Percentiles rank a stretch among this genome's conserved stretches.
phyloP scores from a whole-genome alignment of 108 stramenopile species.

The Cylindrotheca closterium region DNA sequence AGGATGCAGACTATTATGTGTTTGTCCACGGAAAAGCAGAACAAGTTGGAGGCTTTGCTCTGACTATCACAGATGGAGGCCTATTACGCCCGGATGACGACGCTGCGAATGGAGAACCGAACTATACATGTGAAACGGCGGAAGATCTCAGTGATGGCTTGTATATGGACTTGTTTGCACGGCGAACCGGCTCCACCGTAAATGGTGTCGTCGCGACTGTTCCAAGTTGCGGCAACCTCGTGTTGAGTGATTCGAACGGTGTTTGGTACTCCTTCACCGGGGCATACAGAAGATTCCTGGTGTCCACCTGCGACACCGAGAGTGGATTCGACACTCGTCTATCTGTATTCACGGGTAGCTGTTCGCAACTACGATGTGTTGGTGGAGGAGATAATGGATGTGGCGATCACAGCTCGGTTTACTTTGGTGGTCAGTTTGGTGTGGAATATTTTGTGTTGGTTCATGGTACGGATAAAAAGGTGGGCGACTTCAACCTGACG shows the following conservation, averaged over 20 bases:
- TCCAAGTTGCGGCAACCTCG: neutral
- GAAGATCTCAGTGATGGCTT: too few relatives aligned
- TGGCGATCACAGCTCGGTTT: slow-evolving; percentile 11
- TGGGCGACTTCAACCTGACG: neutral
- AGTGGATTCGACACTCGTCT: slow-evolving; percentile 25
- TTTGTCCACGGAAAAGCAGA: slow-evolving; percentile 15
- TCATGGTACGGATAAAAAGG: neutral
- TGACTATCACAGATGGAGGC: slow-evolving; percentile 4
- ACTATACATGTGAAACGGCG: too few relatives aligned
- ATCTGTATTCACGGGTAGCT: slow-evolving; percentile 22
- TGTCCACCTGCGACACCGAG: slow-evolving; percentile 21
- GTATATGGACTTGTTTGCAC: too few relatives aligned
- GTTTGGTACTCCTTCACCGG: slow-evolving; percentile 32
- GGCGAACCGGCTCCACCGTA: neutral
- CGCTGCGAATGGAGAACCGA: too few relatives aligned
- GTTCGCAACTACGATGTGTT: slow-evolving; percentile 17
- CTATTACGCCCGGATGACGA: neutral
- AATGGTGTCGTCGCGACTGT: neutral
- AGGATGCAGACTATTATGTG: slow-evolving; percentile 19
- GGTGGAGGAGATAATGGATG: slow-evolving; percentile 7
- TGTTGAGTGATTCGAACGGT: neutral
- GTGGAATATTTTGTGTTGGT: neutral
- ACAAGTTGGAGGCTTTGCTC: slow-evolving; percentile 20
- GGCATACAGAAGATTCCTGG: slow-evolving; percentile 4
- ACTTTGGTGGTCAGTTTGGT: neutral